A percentile compares a stretch with the other conserved stretches of the same genome.
Conservation (phyloP, 208 protist species). For the Blastocrithidia nonstop region DNA sequence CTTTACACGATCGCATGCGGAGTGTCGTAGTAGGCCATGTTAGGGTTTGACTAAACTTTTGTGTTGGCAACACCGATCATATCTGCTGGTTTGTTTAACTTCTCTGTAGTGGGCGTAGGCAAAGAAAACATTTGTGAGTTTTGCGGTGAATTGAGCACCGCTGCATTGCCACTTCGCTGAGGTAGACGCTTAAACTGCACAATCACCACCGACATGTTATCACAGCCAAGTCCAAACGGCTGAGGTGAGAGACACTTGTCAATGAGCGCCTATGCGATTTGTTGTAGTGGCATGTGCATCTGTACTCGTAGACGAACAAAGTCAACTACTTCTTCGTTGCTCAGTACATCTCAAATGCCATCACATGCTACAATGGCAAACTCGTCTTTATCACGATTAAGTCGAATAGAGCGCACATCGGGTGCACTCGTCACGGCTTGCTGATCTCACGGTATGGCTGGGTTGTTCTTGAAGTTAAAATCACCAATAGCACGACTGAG, state of each 20-base stretch:
- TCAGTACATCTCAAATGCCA: constrained; percentile 88
- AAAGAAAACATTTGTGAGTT: too few relatives aligned
- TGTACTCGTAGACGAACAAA: constrained; percentile 60
- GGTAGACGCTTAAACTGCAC: constrained; percentile 54
- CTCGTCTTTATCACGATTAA: constrained; percentile 73
- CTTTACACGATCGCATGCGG: neutral
- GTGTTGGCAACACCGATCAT: too few relatives aligned
- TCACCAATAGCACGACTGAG: constrained; percentile 92
- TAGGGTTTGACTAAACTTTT: neutral
- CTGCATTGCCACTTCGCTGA: too few relatives aligned
- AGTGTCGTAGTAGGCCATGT: neutral
- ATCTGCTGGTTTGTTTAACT: neutral
- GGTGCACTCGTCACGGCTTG: constrained; percentile 83
- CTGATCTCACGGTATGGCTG: constrained; percentile 68
- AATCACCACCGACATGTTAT: constrained; percentile 88
- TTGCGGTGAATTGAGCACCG: too few relatives aligned
- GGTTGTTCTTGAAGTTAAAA: constrained; percentile 85
- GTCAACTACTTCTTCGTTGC: constrained; percentile 71
- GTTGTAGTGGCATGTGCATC: constrained; percentile 25
- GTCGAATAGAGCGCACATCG: constrained; percentile 39
- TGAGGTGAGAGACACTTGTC: constrained; percentile 62
- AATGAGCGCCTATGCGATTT: constrained; percentile 61
- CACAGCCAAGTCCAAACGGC: constrained; percentile 75
- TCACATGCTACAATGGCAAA: constrained; percentile 86
- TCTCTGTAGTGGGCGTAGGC: too few relatives aligned